Conservation (phyloP, 2,329 filamentous ascomycete species). For the Beauveria sp. region DNA sequence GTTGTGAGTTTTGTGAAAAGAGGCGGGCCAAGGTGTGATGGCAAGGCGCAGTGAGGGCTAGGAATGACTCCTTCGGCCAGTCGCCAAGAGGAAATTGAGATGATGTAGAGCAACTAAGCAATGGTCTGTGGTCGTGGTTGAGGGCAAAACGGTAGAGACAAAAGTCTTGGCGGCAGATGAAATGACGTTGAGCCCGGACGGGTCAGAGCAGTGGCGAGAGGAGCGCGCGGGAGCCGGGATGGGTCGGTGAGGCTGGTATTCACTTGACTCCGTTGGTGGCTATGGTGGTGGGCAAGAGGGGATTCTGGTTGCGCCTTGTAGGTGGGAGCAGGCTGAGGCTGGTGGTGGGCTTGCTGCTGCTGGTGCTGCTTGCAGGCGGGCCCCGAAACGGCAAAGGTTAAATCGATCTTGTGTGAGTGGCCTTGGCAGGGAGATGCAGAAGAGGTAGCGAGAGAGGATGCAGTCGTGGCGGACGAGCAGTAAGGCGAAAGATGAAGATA, state of each 20-base stretch:
- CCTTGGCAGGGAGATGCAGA: not conserved
- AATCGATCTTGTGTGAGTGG: slow-evolving; percentile 4
- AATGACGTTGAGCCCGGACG: slow-evolving; percentile 1
- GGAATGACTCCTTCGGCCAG: not conserved
- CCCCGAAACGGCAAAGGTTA: not conserved
- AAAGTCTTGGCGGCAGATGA: slow-evolving; percentile 1
- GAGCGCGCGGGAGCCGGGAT: not conserved
- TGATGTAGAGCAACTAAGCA: not conserved
- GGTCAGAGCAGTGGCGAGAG: not conserved
- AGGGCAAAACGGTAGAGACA: not conserved
- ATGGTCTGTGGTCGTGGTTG: not conserved
- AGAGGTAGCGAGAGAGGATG: not conserved
- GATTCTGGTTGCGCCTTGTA: slow-evolving; percentile 1
- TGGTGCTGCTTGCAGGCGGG: slow-evolving; percentile 4
- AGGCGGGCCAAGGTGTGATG: not conserved
- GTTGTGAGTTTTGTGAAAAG: not conserved
- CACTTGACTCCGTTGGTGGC: not conserved
- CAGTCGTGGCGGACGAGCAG: not conserved
- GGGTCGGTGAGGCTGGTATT: not conserved
- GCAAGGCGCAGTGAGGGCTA: not conserved
- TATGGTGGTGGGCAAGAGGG: slow-evolving; percentile 1
- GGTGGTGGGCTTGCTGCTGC: not conserved
- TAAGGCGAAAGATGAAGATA: not conserved
- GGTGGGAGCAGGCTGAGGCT: not conserved
- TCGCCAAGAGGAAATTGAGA: not conserved